Percentiles rank a stretch among this genome's conserved stretches.
Conservation (phyloP, 495 filamentous ascomycete genomes). For the Neurospora sp. region DNA sequence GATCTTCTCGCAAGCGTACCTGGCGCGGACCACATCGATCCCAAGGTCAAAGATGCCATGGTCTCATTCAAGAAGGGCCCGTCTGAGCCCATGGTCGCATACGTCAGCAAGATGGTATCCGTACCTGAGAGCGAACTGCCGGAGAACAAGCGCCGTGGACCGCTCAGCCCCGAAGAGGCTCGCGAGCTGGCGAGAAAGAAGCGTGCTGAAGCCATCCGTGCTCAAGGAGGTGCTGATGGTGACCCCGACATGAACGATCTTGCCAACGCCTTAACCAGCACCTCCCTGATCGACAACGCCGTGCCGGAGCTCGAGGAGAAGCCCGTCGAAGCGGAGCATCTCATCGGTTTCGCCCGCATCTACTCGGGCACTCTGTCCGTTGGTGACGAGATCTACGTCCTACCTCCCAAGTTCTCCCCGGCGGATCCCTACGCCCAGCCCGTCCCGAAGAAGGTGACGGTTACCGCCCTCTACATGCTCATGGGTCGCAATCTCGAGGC, state of each 20-base stretch:
- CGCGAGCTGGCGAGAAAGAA: constrained; percentile 79
- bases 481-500: constrained; percentile 89
- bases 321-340: constrained; percentile 62
- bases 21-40: constrained; percentile 57
- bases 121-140: constrained; percentile 84
- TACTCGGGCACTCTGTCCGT: constrained; percentile 85
- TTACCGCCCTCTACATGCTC: constrained; percentile 85
- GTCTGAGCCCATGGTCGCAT: constrained; percentile 77
- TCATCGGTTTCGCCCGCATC: constrained; percentile 90
- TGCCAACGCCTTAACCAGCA: constrained; percentile 20
- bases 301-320: constrained; percentile 44
- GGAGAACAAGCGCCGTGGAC: constrained; percentile 63
- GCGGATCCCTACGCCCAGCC: constrained; percentile 63
- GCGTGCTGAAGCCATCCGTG: constrained; percentile 70
- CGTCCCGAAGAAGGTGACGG: constrained; percentile 69
- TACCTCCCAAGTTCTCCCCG: constrained; percentile 86
- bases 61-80: constrained; percentile 57
- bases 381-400: constrained; percentile 81
- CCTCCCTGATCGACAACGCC: constrained; percentile 35
- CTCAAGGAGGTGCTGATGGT: constrained; percentile 39
- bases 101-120: constrained; percentile 97
- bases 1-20: constrained; percentile 72
- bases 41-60: constrained; percentile 65
- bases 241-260: constrained; percentile 19
- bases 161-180: constrained; percentile 80